Percentiles rank a stretch among this genome's conserved stretches.
These are phyloP conservation scores for Brettanomyces sp. DNA, from an alignment of 805 yeast genomes.

Conservation along the genomic window DNA sequence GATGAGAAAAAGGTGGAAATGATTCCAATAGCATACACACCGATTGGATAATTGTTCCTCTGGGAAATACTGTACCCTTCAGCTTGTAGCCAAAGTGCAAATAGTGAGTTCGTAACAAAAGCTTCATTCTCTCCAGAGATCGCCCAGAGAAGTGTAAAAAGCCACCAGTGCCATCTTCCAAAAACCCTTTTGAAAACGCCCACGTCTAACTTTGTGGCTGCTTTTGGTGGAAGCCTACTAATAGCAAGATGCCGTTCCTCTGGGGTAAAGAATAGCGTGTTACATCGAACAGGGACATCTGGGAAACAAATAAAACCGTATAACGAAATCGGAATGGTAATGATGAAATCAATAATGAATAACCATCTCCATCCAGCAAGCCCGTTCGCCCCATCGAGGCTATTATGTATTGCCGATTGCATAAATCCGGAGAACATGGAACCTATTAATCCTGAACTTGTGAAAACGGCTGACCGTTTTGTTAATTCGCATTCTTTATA, in stretches of 20 bases:
- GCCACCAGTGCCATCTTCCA: conserved; percentile 47
- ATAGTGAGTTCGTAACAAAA: conserved; percentile 25
- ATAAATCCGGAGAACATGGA: conserved; percentile 50
- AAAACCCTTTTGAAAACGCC: conserved; percentile 36
- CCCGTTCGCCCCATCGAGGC: conserved; percentile 40
- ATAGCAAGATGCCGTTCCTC: conserved; percentile 10
- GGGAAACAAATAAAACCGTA: conserved; percentile 51
- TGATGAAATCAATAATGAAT: conserved; percentile 51
- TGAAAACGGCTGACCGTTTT: conserved; percentile 51
- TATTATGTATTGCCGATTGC: conserved; percentile 41
- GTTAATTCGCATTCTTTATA: conserved; percentile 46
- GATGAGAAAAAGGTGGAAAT: conserved; percentile 31
- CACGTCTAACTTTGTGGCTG: conserved; percentile 7
- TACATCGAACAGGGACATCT: conserved; percentile 27
- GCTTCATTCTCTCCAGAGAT: conserved; percentile 3
- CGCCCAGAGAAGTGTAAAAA: conserved; percentile 38
- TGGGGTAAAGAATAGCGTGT: conserved; percentile 1
- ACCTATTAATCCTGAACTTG: conserved; percentile 55
- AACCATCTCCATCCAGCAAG: conserved; percentile 62
- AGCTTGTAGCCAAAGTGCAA: conserved; percentile 37
- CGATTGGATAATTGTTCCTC: conserved; percentile 43
- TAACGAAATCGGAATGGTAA: conserved; percentile 48
- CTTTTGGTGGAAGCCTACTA: conserved; percentile 28
- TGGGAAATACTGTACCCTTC: conserved; percentile 31
- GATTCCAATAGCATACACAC: conserved; percentile 42